Percentiles rank a stretch among this genome's conserved stretches.
phyloP scores from a whole-genome alignment of 2,329 filamentous ascomycete genomes.

The Tricladium varicosporioides region DNA sequence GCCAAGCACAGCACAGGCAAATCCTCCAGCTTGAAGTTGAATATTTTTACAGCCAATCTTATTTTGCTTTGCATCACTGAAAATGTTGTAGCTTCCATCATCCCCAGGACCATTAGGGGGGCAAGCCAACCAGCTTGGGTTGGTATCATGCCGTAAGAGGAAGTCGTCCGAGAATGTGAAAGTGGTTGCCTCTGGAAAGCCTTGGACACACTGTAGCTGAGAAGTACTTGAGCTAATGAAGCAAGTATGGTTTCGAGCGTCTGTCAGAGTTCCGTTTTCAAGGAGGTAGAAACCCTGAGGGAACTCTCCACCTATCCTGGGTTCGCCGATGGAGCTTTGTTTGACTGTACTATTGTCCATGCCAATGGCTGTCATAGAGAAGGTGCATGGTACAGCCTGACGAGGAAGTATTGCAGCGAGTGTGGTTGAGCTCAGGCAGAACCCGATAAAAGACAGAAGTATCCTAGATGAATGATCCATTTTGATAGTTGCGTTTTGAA shows the following conservation, averaged over 20 bases:
- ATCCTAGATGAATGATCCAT: background rate
- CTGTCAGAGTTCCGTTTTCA: slow-evolving; percentile 19
- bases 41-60: slow-evolving; percentile 27
- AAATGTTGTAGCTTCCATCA: slow-evolving; percentile 31
- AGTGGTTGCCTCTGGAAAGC: slow-evolving; percentile 10
- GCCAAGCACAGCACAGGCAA: slow-evolving; percentile 26
- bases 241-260: slow-evolving; percentile 25
- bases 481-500: background rate
- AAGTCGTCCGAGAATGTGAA: slow-evolving; percentile 24
- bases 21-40: slow-evolving; percentile 24
- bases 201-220: slow-evolving; percentile 27
- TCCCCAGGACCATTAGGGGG: slow-evolving; percentile 23
- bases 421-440: background rate
- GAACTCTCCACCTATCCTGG: slow-evolving; percentile 25
- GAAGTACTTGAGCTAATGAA: slow-evolving; percentile 20
- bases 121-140: slow-evolving; percentile 28
- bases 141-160: slow-evolving; percentile 19
- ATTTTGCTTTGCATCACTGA: slow-evolving; percentile 19
- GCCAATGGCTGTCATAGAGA: slow-evolving; percentile 26
- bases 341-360: slow-evolving; percentile 19
- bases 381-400: slow-evolving; percentile 25
- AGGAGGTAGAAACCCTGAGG: slow-evolving; percentile 26
- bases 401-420: slow-evolving; percentile 22
- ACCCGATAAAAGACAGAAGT: background rate
- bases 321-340: slow-evolving; percentile 26